A percentile compares a stretch with the other conserved stretches of the same genome.
These are phyloP conservation scores for Gremmenia infestans DNA, from an alignment of 2,329 filamentous ascomycete genomes.

Conservation along the genomic window DNA sequence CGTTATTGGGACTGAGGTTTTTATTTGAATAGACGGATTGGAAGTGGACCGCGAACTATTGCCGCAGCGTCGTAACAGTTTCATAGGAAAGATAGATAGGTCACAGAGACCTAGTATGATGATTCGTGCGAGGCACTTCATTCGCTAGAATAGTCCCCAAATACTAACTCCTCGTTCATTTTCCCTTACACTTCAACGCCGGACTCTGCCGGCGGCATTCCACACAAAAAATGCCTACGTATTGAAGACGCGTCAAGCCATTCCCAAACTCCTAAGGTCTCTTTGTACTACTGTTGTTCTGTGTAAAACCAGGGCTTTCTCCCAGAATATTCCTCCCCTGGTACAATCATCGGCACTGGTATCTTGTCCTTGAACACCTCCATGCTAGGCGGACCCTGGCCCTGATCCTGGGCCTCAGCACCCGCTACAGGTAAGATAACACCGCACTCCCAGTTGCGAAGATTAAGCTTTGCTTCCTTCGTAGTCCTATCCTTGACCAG, in stretches of 20 bases:
- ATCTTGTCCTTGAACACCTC: constrained; percentile 48
- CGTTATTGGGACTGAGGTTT: constrained; percentile 56
- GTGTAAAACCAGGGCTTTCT: constrained; percentile 28
- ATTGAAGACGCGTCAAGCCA: too few species aligned
- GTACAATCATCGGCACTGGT: constrained; percentile 60
- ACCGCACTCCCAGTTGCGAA: constrained; percentile 94
- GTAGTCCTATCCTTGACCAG: constrained; percentile 64
- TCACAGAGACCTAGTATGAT: too few species aligned
- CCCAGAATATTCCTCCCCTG: constrained; percentile 39
- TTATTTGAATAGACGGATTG: constrained; percentile 63
- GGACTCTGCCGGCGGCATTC: too few species aligned
- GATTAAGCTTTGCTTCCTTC: constrained; percentile 69
- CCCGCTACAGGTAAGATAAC: constrained; percentile 62
- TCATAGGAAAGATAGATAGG: too few species aligned
- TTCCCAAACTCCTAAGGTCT: not conserved
- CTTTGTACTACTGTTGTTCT: constrained; percentile 2
- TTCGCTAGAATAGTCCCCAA: too few species aligned
- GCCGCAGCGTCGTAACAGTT: too few species aligned
- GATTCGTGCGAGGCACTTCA: too few species aligned
- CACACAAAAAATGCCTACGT: too few species aligned
- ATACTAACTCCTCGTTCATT: too few species aligned
- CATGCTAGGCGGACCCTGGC: constrained; percentile 23
- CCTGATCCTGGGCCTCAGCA: not conserved
- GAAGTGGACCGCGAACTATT: too few species aligned
- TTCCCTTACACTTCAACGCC: too few species aligned